These are phyloP conservation scores for Trichoderma oligosporum DNA, from an alignment of 2,329 filamentous ascomycete genomes.

Conservation along the genomic window DNA sequence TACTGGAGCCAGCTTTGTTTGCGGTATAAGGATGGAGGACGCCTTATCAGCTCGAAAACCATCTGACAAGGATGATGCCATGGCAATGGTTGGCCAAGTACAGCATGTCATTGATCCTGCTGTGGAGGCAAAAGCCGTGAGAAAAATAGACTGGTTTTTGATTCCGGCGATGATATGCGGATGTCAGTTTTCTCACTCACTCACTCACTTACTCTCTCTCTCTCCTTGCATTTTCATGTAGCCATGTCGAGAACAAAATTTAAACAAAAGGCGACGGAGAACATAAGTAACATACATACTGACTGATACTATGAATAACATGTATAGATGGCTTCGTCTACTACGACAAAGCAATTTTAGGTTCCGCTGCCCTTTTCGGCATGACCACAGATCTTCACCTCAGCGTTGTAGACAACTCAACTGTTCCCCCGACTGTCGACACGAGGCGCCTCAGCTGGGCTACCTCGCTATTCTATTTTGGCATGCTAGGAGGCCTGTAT, in stretches of 20 bases:
- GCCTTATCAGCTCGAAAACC: background rate
- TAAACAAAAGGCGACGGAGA: background rate
- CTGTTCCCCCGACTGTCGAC: constrained; percentile 53
- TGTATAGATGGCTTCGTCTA: constrained; percentile 44
- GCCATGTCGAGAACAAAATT: background rate
- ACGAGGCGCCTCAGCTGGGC: constrained; percentile 71
- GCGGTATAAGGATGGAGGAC: background rate
- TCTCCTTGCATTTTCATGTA: too few relatives aligned
- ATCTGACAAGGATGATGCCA: constrained; percentile 31
- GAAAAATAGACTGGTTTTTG: constrained; percentile 64
- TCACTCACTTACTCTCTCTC: background rate
- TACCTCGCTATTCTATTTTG: constrained; percentile 76
- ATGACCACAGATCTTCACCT: constrained; percentile 68
- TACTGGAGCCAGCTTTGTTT: background rate
- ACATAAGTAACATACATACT: background rate
- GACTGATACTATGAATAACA: background rate
- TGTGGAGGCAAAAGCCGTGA: constrained; percentile 53
- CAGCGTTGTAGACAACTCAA: constrained; percentile 43
- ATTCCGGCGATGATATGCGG: constrained; percentile 64
- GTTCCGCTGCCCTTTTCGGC: constrained; percentile 68
- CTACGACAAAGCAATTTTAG: constrained; percentile 64
- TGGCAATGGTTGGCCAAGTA: constrained; percentile 57
- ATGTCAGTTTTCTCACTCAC: constrained; percentile 29
- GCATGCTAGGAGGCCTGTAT: constrained; percentile 70
- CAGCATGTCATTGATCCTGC: constrained; percentile 51